Conservation (phyloP, 2,329 filamentous ascomycete genomes). For the Pseudogymnoascus sp. region DNA sequence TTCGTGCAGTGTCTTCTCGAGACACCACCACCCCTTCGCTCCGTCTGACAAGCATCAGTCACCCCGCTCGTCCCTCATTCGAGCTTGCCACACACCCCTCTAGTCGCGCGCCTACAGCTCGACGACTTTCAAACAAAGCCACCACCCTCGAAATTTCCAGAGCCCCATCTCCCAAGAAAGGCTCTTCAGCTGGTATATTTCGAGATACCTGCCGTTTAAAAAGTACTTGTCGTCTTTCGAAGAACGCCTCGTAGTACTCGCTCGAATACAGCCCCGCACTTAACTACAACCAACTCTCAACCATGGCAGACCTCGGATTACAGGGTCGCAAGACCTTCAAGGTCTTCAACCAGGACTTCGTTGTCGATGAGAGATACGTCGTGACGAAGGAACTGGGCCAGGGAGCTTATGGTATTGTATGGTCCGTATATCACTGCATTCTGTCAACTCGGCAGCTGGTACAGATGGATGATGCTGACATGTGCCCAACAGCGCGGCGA, state of each 20-base stretch:
- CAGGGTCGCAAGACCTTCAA: conserved; percentile 85
- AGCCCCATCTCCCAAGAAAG: background rate
- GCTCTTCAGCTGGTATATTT: conserved; percentile 1
- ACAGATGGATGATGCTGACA: conserved; percentile 9
- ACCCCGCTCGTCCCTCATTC: conserved; percentile 5
- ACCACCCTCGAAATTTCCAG: conserved; percentile 4
- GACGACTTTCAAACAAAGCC: conserved; percentile 5
- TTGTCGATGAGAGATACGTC: conserved; percentile 95
- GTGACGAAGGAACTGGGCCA: conserved; percentile 98
- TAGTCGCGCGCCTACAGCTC: conserved; percentile 8
- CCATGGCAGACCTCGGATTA: conserved; percentile 25
- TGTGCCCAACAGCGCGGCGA: conserved; percentile 4
- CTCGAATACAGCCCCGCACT: conserved; percentile 1
- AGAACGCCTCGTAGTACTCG: conserved; percentile 1
- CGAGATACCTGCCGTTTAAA: conserved; percentile 4
- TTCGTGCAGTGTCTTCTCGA: background rate
- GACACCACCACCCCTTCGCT: background rate
- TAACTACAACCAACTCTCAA: conserved; percentile 12
- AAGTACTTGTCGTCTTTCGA: background rate
- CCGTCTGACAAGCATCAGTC: conserved; percentile 8
- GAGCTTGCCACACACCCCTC: conserved; percentile 8
- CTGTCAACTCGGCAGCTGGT: background rate
- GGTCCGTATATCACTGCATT: conserved; percentile 47
- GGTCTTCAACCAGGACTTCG: conserved; percentile 99
- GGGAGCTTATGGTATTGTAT: conserved; percentile 97